These are phyloP conservation scores for Prunus kanzakura DNA, from an alignment of 306 rosid genomes.

Conservation along the genomic window DNA sequence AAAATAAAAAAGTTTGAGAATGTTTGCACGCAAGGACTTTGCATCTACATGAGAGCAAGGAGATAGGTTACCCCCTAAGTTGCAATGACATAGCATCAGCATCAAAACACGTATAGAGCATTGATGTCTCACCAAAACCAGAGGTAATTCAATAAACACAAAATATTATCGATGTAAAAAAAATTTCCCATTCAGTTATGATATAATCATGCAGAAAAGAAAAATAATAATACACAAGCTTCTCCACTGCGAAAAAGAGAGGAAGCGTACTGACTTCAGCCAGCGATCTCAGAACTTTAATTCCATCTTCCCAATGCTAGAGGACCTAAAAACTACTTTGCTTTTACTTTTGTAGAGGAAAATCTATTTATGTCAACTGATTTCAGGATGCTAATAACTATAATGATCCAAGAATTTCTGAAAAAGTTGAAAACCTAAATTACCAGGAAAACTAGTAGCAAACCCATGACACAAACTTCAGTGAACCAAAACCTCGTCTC, in stretches of 20 bases:
- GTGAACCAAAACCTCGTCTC: neutral
- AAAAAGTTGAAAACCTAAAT: constrained; percentile 1
- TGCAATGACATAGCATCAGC: neutral
- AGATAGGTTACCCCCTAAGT: neutral
- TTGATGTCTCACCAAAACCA: neutral
- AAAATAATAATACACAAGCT: neutral
- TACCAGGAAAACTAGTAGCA: neutral
- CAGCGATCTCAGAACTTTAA: neutral
- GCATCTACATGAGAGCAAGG: neutral
- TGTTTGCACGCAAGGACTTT: neutral
- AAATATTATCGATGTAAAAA: neutral
- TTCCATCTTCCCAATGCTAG: neutral
- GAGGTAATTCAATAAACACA: neutral
- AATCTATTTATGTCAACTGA: neutral
- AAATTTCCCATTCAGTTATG: neutral
- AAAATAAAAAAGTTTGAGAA: neutral
- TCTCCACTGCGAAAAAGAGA: neutral
- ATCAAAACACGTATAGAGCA: neutral
- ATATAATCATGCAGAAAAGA: neutral
- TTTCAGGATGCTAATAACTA: neutral
- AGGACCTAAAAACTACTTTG: neutral
- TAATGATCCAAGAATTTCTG: neutral
- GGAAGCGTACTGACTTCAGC: neutral
- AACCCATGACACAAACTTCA: neutral
- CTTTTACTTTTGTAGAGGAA: neutral